Evolutionary conservation across 1,139 yeast genomes (phyloP).

Genomic region (Fermentozyma sake): DNA sequence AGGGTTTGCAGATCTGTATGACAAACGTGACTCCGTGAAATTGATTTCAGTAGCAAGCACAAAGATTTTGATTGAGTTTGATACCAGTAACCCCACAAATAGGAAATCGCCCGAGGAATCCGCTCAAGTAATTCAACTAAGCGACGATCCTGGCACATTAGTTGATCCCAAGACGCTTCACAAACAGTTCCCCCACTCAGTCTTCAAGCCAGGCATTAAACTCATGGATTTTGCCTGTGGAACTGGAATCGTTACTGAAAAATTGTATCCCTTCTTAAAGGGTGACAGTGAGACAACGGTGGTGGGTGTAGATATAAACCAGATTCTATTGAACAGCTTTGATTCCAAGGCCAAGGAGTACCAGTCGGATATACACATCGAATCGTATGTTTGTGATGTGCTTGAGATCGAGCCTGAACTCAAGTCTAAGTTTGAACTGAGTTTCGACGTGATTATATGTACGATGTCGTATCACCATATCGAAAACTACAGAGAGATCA

Average conservation of each 20-base stretch:
- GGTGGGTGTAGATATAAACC: slow-evolving; percentile 37
- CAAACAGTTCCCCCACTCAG: slow-evolving; percentile 10
- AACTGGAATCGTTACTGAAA: slow-evolving; percentile 32
- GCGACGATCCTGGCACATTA: slow-evolving; percentile 5
- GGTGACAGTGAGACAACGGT: slow-evolving; percentile 11
- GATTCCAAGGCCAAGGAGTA: slow-evolving; percentile 12
- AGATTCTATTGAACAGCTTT: slow-evolving; percentile 22
- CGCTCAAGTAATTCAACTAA: background rate
- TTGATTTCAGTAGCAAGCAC: slow-evolving; percentile 17
- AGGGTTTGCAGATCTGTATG: slow-evolving; percentile 20
- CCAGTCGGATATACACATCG: slow-evolving; percentile 28
- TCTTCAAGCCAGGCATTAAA: slow-evolving; percentile 23
- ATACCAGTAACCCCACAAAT: slow-evolving; percentile 9
- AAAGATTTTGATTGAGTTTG: slow-evolving; percentile 18
- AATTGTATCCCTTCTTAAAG: slow-evolving; percentile 24
- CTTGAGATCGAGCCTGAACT: slow-evolving; percentile 12
- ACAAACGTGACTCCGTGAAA: slow-evolving; percentile 15
- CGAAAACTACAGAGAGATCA: slow-evolving; percentile 25
- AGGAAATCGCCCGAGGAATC: slow-evolving; percentile 8
- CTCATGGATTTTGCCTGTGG: slow-evolving; percentile 45
- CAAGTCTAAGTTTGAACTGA: slow-evolving; percentile 13
- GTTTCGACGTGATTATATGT: slow-evolving; percentile 32
- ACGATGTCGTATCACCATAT: slow-evolving; percentile 41
- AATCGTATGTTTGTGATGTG: no score
- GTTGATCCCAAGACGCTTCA: slow-evolving; percentile 11